A percentile compares a stretch with the other conserved stretches of the same genome.
These are phyloP conservation scores for Marasmius oreades DNA, from an alignment of 1,284 basidiomycete species.

Conservation along the genomic window DNA sequence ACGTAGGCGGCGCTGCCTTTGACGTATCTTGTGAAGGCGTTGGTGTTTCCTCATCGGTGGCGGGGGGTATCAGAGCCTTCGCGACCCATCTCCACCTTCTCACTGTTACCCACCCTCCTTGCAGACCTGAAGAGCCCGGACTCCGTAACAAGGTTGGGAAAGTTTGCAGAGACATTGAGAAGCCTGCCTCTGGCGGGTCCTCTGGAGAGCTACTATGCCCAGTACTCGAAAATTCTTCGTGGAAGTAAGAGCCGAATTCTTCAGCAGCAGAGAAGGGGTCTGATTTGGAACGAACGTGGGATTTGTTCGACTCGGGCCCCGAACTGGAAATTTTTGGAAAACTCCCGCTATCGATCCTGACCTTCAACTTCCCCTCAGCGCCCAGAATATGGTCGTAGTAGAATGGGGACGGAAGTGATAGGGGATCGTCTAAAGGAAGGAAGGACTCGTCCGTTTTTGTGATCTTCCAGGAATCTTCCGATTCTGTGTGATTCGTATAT, in stretches of 20 bases:
- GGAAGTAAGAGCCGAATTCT: background rate
- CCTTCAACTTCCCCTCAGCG: background rate
- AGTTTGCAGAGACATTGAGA: background rate
- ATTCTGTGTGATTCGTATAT: background rate
- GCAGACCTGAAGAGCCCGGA: background rate
- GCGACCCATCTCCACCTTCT: slow-evolving; percentile 3
- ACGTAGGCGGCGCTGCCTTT: background rate
- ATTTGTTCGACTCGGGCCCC: background rate
- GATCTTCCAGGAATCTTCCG: background rate
- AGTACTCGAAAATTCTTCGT: background rate
- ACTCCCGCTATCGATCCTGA: background rate
- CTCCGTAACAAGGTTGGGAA: background rate
- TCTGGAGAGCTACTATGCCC: background rate
- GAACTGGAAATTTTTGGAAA: background rate
- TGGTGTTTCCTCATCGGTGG: background rate
- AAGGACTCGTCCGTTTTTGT: background rate
- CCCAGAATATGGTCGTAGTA: background rate
- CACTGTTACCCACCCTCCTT: background rate
- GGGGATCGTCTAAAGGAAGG: background rate
- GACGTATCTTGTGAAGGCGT: background rate
- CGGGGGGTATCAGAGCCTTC: background rate
- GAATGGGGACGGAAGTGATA: background rate
- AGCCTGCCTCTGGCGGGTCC: background rate
- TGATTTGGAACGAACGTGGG: background rate
- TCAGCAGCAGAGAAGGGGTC: background rate